Conservation (phyloP, 2,329 filamentous ascomycete genomes). For the Acrocalymma vagum region DNA sequence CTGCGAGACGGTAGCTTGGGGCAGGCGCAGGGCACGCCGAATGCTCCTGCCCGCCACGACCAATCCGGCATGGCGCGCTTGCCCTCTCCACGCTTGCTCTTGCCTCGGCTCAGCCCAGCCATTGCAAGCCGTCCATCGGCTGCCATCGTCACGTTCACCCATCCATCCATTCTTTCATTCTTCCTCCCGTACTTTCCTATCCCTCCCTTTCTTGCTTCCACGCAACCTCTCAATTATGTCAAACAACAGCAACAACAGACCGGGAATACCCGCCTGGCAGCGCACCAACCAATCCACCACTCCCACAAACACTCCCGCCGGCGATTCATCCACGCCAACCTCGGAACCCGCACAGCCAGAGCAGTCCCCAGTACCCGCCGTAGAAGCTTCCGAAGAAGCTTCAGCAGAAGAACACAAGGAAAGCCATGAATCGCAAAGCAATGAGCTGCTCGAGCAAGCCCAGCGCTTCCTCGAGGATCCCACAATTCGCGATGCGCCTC, state of each 20-base stretch:
- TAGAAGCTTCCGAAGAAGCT: slow-evolving; percentile 20
- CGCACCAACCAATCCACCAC: slow-evolving; percentile 24
- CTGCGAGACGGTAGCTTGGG: too few relatives aligned
- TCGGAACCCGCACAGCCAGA: slow-evolving; percentile 22
- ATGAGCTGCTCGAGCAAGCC: slow-evolving; percentile 68
- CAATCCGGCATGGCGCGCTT: too few relatives aligned
- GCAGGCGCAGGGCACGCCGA: too few relatives aligned
- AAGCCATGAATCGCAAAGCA: slow-evolving; percentile 6
- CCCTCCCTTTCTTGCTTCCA: background rate
- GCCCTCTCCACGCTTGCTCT: too few relatives aligned
- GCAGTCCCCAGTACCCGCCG: slow-evolving; percentile 16
- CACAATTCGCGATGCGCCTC: slow-evolving; percentile 71
- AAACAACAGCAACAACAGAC: slow-evolving; percentile 24
- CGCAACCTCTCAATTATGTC: slow-evolving; percentile 1
- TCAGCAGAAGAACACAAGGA: slow-evolving; percentile 15
- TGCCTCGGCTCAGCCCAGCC: too few relatives aligned
- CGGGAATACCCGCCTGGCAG: slow-evolving; percentile 47
- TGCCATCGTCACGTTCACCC: too few relatives aligned
- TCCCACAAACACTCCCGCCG: slow-evolving; percentile 3
- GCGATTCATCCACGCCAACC: slow-evolving; percentile 15
- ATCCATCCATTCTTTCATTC: too few relatives aligned
- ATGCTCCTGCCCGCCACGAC: too few relatives aligned
- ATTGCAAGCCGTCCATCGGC: too few relatives aligned
- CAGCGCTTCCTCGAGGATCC: slow-evolving; percentile 79
- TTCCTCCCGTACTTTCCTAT: background rate